Base-by-base conservation (phyloP, 768 basidiomycete genomes). In the Macrolepiota albuminosa region DNA sequence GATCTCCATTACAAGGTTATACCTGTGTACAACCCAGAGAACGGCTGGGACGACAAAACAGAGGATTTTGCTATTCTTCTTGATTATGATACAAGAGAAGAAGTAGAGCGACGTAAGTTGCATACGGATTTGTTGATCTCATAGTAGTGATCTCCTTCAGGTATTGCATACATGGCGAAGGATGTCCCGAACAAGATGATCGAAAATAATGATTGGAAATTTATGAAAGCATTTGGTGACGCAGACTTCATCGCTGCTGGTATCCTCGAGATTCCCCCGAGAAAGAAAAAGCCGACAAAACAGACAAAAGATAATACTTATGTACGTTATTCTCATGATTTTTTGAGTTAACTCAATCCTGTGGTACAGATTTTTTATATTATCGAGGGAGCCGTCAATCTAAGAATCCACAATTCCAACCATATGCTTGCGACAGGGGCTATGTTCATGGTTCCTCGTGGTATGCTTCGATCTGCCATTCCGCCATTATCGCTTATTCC, bases 201-300 rank as follows among this genome's bases (percentile, higher is more conserved):
- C 0, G 48, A 43, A 11, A 47, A 50, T 13, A 47, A 62, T 10
- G 59, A 59, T 18, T 98, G 95, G 86, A 78, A 76, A 33, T 98
- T 93, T 72, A 88, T 96, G 71, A 96, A 94, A 75, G 84, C 98
- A 36, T 97, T 98, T 67, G 87, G 89, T 24, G 97, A 99, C 63
- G 89, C 86, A 42, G 86, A 90, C 49, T 98, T 93, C 69, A 86
- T 98, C 61, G 97, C 96, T 1, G 89, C 93, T 33, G 97, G 97
- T 1, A 84, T 95, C 62, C 80, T 99, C 46, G 76, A 83, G 54
- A 91, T 98, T 50, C 95, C 95, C 0, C 84, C 88, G 0, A 78
- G 81, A 3, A 81, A 82, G 18, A 78, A 82, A 59, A 99, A 99
- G 72, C 91, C 91, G 11, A 87, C 84, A 58, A 98, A 98, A 70